Base-by-base conservation (phyloP, 1,284 basidiomycete genomes). In the Trametes sp. region DNA sequence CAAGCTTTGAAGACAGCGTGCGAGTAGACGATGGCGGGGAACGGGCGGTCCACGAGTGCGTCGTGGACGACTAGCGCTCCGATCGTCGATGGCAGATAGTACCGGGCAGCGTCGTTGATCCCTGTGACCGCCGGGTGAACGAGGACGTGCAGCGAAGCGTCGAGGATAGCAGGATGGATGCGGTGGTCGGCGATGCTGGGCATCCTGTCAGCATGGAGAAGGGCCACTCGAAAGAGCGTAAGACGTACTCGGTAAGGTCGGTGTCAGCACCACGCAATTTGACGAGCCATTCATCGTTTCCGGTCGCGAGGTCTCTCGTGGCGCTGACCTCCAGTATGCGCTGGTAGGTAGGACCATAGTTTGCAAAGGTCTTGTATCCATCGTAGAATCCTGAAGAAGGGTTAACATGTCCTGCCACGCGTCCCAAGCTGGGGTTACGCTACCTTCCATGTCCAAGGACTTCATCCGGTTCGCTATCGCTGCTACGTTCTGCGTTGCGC, bases 111-210 rank as follows among this genome's bases (percentile, higher is more conserved):
- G 54, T 77, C 72, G 14, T 54, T 51, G 52, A 66, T 70, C 4
- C 67, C 69, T 6, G 70, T 74, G 21, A 79, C 54, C 1, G 50
- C 41, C 0, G 72, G 73, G 54, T 77, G 73, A 3, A 73, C 69
- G 14, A 70, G 53, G 9, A 73, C 63, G 59, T 80, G 78, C 9
- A 79, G 58, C 14, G 72, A 72, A 0, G 77, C 71, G 57, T 80
- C 78, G 19, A 80, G 67, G 26, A 82, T 74, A 2, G 78, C 80
- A 2, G 81, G 81, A 61, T 82, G 78, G 14, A 82, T 57, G 8
- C 35, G 35, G 44, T 63, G 65, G 31, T 60, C 59, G 2, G 54
- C 31, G 45, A 59, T 29, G 54, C 59, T 62, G 31, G 24, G 11
- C 48, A 46, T 1, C 65, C 64, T n/a, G 59, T 16, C n/a, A n/a